Evolutionary conservation across 306 rosid species (phyloP), one percentile per base, ranked within the genome.

Genomic region (Vachellia collinsii): DNA sequence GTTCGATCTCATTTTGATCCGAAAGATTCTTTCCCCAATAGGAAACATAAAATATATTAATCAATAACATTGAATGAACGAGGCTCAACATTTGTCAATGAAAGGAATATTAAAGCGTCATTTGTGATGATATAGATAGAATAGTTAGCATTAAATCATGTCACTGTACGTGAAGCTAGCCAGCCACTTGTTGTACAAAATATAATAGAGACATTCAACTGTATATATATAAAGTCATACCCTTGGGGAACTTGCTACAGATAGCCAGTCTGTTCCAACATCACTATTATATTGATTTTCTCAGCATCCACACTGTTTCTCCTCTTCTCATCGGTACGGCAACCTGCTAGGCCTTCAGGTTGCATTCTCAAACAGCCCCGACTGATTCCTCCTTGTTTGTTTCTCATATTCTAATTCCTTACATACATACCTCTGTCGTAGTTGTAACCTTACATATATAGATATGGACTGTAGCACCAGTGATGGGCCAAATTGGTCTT

Each of bases 241-340:
- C 50, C 10, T 43, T 29, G 34, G 50, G 54, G 68, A 48, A 76
- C 17, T 43, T 68, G 77, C 44, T 36, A 17, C 17, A 47, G 53
- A 47, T 66, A 39, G 41, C 37, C 25, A 17, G 41, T 70, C 47
- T 77, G 85, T 86, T 91, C 89, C 83, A 46, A 77, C 83, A 82
- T 76, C 85, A 76, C 84, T 86, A 85, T 80, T 88, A 64, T 84
- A 85, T 74, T 90, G 59, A 11, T 74, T 75, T 81, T 63, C 4
- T 53, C 67, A 67, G 16, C 34, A 17, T 74, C 59, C 11, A 3
- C 3, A 12, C 9, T 6, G 36, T 61, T 71, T 62, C 73, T 74
- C 41, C 38, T 17, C 7, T 81, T 79, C 82, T 81, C 76, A 56
- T 39, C 83, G 23, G n/a, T 62, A 43, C 12, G 11, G 74, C 43